phyloP scores from a whole-genome alignment of 768 basidiomycete genomes.

The Suillus bovinus region DNA sequence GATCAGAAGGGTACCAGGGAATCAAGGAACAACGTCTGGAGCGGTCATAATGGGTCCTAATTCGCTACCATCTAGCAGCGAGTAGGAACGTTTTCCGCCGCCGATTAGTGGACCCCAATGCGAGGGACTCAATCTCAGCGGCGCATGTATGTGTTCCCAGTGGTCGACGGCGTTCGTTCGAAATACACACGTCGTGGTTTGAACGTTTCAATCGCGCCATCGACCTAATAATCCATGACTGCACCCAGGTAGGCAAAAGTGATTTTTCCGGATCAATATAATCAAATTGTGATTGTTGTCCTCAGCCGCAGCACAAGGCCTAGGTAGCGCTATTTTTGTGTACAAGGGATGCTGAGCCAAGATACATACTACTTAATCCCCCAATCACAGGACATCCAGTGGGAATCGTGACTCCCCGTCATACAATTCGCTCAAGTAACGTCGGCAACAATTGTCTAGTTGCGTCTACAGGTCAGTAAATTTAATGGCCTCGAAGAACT shows the following conservation, averaged over 20 bases:
- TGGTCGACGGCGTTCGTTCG: background rate
- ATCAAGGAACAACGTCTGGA: background rate
- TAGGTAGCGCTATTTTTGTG: background rate
- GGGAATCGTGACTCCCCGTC: background rate
- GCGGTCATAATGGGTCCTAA: background rate
- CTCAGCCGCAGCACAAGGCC: background rate
- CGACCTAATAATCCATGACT: background rate
- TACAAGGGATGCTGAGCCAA: background rate
- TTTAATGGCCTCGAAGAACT: background rate
- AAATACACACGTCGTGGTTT: slow-evolving; percentile 1
- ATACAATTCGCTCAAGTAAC: background rate
- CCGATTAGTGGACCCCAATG: background rate
- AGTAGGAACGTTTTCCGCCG: background rate
- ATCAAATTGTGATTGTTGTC: background rate
- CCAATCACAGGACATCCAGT: background rate
- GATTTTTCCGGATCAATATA: background rate
- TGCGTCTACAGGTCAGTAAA: background rate
- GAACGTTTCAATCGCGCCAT: background rate
- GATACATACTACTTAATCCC: background rate
- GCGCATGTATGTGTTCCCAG: background rate
- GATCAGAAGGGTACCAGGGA: background rate
- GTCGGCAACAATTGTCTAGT: background rate
- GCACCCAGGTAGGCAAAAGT: background rate
- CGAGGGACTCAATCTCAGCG: background rate
- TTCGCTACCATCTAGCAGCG: background rate